Evolutionary conservation across 2,329 filamentous ascomycete species (phyloP), one percentile per base, ranked within the genome.

Genomic region (Colletotrichum tropicicola): DNA sequence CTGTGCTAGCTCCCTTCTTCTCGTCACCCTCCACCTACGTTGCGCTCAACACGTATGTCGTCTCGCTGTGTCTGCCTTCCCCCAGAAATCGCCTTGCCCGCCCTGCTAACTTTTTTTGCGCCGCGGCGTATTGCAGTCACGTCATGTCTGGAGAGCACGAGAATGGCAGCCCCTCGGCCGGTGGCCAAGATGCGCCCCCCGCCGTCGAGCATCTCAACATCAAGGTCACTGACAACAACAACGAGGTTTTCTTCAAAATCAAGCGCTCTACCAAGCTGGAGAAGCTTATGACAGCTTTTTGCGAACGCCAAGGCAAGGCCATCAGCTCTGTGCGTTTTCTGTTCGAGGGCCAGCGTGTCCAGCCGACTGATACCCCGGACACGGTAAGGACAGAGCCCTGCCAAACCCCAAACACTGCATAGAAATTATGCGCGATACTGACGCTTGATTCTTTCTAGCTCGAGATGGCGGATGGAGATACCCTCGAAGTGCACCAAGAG

Each of bases 201-300:
- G 81, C 83, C 59, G 83, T 83, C 28, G 95, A 98, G 81, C 96
- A 99, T 79, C 85, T 99, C 5, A 99, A 99, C 82, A 98, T 99
- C 83, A 99, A 99, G 79, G 96, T 99, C 13, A 98, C 96, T 0
- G 96, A 99, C 73, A 98, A 97, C 83, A 98, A 98, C 83, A 99
- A 99, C 78, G 96, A 99, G 78, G 95, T 99, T 73, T 99, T 98
- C 80, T 99, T 99, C 86, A 99, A 99, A 86, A 99, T 99, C 83
- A 99, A 99, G 90, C 89, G 94, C 37, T 94, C 91, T 21, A 99
- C 96, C 1, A 92, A 94, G 78, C 88, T 99, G 2, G 96, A 97
- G 82, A 99, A 99, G 85, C 85, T 99, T 59, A 99, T 99, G 96
- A 91, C 93, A 67, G 96, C 96, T 19, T 99, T 98, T 79, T 99